phyloP scores from a whole-genome alignment of 257 asterid genomes.

The Mentha longifolia region DNA sequence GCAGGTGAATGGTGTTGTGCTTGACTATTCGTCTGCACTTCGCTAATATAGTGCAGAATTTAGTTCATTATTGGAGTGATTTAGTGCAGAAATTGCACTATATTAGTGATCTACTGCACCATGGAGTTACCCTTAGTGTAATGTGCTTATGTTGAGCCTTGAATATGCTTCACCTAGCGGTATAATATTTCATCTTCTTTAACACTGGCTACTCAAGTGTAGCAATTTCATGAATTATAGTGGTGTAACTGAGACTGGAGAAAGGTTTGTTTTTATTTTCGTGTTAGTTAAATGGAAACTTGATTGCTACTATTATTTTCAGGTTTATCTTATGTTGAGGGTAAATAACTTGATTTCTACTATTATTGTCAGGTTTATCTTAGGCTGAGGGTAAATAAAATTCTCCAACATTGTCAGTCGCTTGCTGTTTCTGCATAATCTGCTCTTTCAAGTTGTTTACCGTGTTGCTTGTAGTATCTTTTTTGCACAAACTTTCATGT shows the following conservation, averaged over 20 bases:
- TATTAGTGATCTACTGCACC: neutral
- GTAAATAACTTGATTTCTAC: no score
- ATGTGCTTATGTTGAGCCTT: neutral
- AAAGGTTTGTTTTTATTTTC: no score
- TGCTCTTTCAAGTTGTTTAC: neutral
- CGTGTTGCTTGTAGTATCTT: neutral
- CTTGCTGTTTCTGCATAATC: constrained; percentile 7
- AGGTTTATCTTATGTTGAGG: constrained; percentile 34
- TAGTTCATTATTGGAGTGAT: neutral
- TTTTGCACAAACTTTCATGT: neutral
- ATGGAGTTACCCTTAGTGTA: neutral
- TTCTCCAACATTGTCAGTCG: neutral
- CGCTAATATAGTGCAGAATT: no score
- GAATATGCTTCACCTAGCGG: neutral
- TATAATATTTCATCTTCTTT: no score
- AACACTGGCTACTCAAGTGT: no score
- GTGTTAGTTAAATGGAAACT: neutral
- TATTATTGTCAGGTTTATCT: no score
- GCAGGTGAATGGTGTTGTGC: no score
- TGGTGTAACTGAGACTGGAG: no score
- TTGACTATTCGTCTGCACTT: neutral
- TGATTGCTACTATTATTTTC: constrained; percentile 31
- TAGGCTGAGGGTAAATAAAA: constrained; percentile 13
- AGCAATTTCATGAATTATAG: no score
- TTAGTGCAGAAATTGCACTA: neutral